These are phyloP conservation scores for Paramecium octaurelia DNA, from an alignment of 73 alveolate species.

Conservation along the genomic window DNA sequence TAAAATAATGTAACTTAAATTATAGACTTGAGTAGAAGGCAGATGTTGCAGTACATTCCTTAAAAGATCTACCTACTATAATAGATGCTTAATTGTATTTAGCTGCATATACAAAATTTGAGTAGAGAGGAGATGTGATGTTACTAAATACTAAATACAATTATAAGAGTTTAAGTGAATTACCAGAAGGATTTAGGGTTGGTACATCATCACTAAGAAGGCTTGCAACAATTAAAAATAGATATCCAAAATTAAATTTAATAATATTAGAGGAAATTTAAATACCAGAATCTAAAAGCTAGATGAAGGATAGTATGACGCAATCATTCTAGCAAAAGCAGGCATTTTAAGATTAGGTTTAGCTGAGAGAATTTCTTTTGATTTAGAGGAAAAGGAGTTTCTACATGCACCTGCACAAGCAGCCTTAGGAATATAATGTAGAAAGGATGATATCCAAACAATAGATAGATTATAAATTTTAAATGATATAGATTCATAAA, in stretches of 20 bases:
- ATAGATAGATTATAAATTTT: conserved; percentile 11
- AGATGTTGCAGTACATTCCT: conserved; percentile 76
- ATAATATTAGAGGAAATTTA: conserved; percentile 72
- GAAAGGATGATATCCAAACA: conserved; percentile 63
- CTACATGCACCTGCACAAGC: conserved; percentile 79
- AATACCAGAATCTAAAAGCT: conserved; percentile 71
- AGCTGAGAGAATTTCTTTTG: conserved; percentile 58
- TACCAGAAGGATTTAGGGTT: conserved; percentile 68
- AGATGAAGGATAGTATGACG: conserved; percentile 67
- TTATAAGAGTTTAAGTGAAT: conserved; percentile 49
- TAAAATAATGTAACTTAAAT: neutral
- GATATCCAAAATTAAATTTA: conserved; percentile 57
- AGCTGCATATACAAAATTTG: conserved; percentile 69
- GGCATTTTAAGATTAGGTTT: conserved; percentile 74
- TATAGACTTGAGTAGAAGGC: conserved; percentile 58
- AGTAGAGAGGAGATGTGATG: conserved; percentile 59
- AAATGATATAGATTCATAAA: conserved; percentile 61
- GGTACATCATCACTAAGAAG: conserved; percentile 78
- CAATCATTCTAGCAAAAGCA: conserved; percentile 77
- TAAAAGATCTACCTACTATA: conserved; percentile 77
- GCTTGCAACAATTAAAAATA: conserved; percentile 57
- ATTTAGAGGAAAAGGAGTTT: conserved; percentile 60
- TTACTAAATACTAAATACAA: conserved; percentile 9
- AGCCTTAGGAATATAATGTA: conserved; percentile 75
- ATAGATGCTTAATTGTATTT: conserved; percentile 44